These are phyloP conservation scores for Echites panduratus DNA, from an alignment of 257 asterid genomes.

Conservation along the genomic window DNA sequence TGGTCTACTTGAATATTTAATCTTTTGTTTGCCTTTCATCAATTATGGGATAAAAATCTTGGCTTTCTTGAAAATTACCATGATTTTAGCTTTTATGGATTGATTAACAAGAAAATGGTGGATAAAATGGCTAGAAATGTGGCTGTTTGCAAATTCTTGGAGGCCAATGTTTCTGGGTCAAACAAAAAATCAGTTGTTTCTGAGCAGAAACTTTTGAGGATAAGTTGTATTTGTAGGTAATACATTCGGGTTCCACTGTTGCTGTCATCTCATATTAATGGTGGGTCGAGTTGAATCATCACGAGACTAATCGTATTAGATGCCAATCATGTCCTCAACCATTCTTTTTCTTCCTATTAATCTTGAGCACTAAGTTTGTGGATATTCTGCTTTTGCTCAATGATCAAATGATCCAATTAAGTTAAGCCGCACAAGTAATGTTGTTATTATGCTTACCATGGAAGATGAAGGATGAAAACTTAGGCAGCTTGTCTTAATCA, in stretches of 20 bases:
- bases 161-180: too few species aligned
- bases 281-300: slow-evolving; percentile 16
- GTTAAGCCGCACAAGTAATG: not conserved
- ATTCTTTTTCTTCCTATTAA: not conserved
- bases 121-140: not conserved
- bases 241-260: not conserved
- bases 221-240: not conserved
- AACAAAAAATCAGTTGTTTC: not conserved
- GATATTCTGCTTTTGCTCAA: slow-evolving; percentile 2
- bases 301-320: slow-evolving; percentile 15
- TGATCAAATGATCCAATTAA: slow-evolving; percentile 8
- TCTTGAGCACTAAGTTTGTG: slow-evolving; percentile 10
- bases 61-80: not conserved
- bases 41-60: not conserved
- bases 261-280: not conserved
- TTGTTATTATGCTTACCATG: not conserved
- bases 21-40: not conserved
- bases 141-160: not conserved
- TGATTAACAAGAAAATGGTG: not conserved
- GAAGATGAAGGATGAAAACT: not conserved
- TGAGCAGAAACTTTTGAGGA: not conserved
- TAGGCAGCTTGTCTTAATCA: slow-evolving; percentile 14
- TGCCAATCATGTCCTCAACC: not conserved
- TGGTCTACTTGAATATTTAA: not conserved
- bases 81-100: not conserved